A percentile compares a stretch with the other conserved stretches of the same genome.
Conservation (phyloP, 805 yeast species). For the Candida namnaoensis region DNA sequence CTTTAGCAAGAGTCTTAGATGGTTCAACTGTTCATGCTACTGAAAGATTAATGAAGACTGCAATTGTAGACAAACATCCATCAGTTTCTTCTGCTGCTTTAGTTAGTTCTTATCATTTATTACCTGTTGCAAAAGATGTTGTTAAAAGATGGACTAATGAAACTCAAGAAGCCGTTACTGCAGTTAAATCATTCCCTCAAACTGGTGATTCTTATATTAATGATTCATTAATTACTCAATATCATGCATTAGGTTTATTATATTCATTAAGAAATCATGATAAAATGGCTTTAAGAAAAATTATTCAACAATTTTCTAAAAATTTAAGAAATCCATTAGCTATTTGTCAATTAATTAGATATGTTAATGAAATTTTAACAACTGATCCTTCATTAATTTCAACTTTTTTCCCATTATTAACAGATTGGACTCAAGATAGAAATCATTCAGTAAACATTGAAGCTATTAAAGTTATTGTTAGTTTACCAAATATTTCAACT, state of each 20-base stretch:
- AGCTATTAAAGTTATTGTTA: conserved; percentile 56
- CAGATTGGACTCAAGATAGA: conserved; percentile 67
- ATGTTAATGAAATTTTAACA: conserved; percentile 59
- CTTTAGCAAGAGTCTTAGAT: conserved; percentile 84
- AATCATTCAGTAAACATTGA: conserved; percentile 88
- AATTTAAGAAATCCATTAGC: conserved; percentile 76
- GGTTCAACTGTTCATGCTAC: conserved; percentile 86
- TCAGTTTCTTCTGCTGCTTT: conserved; percentile 90
- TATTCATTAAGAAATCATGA: conserved; percentile 87
- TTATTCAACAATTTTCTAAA: conserved; percentile 69
- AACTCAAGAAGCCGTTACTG: conserved; percentile 80
- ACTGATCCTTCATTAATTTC: conserved; percentile 60
- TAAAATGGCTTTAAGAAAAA: conserved; percentile 85
- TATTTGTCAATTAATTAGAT: conserved; percentile 75
- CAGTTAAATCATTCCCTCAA: conserved; percentile 33
- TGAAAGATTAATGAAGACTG: conserved; percentile 86
- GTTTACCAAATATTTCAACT: conserved; percentile 35
- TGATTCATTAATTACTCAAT: conserved; percentile 80
- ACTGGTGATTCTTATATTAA: conserved; percentile 42
- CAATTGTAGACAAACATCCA: conserved; percentile 87
- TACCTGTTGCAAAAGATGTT: conserved; percentile 85
- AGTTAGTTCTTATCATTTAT: conserved; percentile 80
- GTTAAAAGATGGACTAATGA: conserved; percentile 93
- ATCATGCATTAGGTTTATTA: conserved; percentile 89
- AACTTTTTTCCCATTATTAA: conserved; percentile 55